A percentile compares a stretch with the other conserved stretches of the same genome.
These are phyloP conservation scores for Stachybotrys elegans DNA, from an alignment of 2,329 filamentous ascomycete species.

Conservation along the genomic window DNA sequence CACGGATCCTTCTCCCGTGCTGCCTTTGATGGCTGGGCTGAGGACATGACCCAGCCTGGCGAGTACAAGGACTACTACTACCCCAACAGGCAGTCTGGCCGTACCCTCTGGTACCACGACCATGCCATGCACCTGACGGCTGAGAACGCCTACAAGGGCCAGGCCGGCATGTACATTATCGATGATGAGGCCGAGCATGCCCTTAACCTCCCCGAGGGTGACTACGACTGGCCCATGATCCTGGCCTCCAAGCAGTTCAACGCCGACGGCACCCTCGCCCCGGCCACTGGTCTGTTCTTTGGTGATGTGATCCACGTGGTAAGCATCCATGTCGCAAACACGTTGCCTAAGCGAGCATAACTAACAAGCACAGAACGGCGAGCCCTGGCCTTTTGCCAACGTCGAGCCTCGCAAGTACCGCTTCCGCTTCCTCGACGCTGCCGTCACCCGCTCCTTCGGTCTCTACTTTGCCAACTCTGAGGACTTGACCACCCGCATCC, in stretches of 20 bases:
- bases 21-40: constrained; percentile 35
- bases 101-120: constrained; percentile 55
- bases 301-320: constrained; percentile 51
- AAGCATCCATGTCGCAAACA: neutral
- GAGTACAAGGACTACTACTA: constrained; percentile 61
- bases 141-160: constrained; percentile 51
- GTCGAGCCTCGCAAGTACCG: constrained; percentile 58
- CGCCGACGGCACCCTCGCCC: constrained; percentile 41
- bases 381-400: constrained; percentile 52
- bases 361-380: constrained; percentile 34
- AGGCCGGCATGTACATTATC: constrained; percentile 51
- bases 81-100: constrained; percentile 46
- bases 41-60: constrained; percentile 42
- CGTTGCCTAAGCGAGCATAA: neutral
- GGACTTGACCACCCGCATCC: constrained; percentile 21
- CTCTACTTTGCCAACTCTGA: constrained; percentile 37
- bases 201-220: constrained; percentile 45
- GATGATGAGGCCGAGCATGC: constrained; percentile 42
- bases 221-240: constrained; percentile 49
- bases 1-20: constrained; percentile 44
- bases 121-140: constrained; percentile 41
- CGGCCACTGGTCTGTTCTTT: constrained; percentile 38
- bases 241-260: constrained; percentile 48
- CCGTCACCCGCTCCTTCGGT: constrained; percentile 41
- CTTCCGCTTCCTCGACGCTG: constrained; percentile 47